Conservation (phyloP, 495 filamentous ascomycete species). For the Aspergillus sclerotiicarbonarius region DNA sequence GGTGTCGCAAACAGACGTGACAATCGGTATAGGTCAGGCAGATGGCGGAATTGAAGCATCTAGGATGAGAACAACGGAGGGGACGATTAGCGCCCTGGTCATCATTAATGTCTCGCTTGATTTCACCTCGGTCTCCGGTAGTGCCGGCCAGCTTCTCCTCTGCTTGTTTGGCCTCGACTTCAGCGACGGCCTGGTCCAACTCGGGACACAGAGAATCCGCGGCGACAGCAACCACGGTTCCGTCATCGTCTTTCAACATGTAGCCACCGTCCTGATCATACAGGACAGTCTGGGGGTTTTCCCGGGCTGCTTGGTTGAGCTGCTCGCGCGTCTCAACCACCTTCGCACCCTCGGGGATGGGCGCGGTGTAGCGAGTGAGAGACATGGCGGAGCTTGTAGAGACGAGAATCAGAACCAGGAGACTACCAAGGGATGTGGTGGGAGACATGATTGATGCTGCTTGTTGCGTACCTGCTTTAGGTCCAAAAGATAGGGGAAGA, state of each 20-base stretch:
- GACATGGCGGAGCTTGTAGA: conserved; percentile 4
- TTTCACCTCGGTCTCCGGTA: not conserved
- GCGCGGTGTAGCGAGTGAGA: not conserved
- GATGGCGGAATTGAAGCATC: conserved; percentile 1
- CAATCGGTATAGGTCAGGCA: conserved; percentile 2
- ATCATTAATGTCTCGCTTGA: not conserved
- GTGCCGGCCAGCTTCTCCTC: not conserved
- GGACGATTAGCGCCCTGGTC: not conserved
- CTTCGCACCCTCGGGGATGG: not conserved
- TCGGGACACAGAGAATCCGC: conserved; percentile 3
- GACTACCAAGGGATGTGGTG: not conserved
- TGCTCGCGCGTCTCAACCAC: conserved; percentile 8
- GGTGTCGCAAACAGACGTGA: not conserved
- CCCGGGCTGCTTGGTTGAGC: not conserved
- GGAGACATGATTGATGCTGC: not conserved
- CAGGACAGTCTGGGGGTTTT: conserved; percentile 5
- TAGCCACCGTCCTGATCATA: conserved; percentile 7
- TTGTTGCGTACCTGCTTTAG: not conserved
- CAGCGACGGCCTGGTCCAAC: not conserved
- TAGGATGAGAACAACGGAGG: not conserved
- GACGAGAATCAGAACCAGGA: conserved; percentile 2
- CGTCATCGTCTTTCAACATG: conserved; percentile 5
- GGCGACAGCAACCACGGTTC: not conserved
- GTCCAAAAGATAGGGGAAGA: not conserved
- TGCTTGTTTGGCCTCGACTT: not conserved